Evolutionary conservation across 2,329 filamentous ascomycete genomes (phyloP), one percentile per base, ranked within the genome.

Genomic region (Thielaviopsis euricoi): DNA sequence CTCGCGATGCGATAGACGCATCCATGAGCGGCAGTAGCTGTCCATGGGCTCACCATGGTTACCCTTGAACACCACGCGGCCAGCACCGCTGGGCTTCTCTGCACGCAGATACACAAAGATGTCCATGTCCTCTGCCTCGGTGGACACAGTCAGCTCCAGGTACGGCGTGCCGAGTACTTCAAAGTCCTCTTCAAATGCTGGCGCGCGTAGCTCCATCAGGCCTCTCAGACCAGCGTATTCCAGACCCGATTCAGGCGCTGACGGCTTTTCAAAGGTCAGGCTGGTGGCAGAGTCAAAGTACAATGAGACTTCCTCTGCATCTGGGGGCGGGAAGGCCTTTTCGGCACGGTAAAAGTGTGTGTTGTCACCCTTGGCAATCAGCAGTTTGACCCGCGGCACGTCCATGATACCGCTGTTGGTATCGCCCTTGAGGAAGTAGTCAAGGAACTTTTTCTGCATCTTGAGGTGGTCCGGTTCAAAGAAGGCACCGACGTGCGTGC

Each of bases 391-490:
- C 0, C 79, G 74, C 0, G 83, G 73, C 0, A 83, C 69, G 57
- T 80, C 79, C 0, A 74, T 75, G 81, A 82, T 85, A n/a, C 81
- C 81, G 0, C 71, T 72, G 0, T 72, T 70, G 63, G 87, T 85
- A 0, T 86, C 74, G 1, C 74, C 80, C 63, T 86, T 87, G 40
- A 88, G 73, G 64, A 88, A 88, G 0, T 83, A 83, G 60, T 86
- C 81, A 0, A 87, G 70, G 66, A 88, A 88, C 62, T 77, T 80
- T 52, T 73, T 74, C 64, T 87, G 85, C 0, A 87, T 63, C 61
- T 84, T 80, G 0, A 85, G 83, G 61, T 86, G 81, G 53, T 86
- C 80, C 1, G 76, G 67, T 65, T 86, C 86, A 69, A 86, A 88
- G 66, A 87, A 87, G 0, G 84, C 84, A 1, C 87, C 71, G 63